Evolutionary conservation across 2,329 filamentous ascomycete species (phyloP).

Genomic region (Aspergillus arachidicola): DNA sequence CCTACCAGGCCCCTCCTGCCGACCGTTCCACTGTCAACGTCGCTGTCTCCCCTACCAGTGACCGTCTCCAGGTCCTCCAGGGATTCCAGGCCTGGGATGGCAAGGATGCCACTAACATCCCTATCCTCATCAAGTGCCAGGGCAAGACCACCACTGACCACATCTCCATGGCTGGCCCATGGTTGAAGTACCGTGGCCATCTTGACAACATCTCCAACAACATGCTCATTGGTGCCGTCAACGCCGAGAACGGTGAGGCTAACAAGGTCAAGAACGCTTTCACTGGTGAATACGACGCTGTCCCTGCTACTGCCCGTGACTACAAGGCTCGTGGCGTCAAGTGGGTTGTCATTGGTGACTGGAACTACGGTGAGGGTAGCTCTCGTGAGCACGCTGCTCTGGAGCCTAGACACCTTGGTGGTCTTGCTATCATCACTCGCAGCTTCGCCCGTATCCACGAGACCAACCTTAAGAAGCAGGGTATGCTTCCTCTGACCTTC

Average conservation of each 20-base stretch:
- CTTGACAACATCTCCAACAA: constrained; percentile 99
- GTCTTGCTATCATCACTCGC: constrained; percentile 93
- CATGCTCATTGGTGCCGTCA: constrained; percentile 97
- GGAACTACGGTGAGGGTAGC: constrained; percentile 98
- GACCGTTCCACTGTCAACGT: constrained; percentile 75
- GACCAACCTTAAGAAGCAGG: constrained; percentile 99
- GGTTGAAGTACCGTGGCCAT: constrained; percentile 98
- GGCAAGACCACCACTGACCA: constrained; percentile 98
- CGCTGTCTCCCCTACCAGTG: constrained; percentile 81
- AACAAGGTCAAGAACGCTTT: constrained; percentile 96
- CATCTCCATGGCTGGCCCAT: constrained; percentile 95
- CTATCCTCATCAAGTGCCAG: constrained; percentile 93
- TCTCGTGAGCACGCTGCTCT: constrained; percentile 98
- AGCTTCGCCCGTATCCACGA: constrained; percentile 99
- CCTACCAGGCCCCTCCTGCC: constrained; percentile 90
- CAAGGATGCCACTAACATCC: constrained; percentile 81
- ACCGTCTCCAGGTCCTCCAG: constrained; percentile 88
- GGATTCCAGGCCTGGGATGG: constrained; percentile 90
- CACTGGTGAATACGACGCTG: constrained; percentile 80
- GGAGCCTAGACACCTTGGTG: constrained; percentile 95
- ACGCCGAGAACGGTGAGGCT: constrained; percentile 91
- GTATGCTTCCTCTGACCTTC: constrained; percentile 98
- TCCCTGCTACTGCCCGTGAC: constrained; percentile 91
- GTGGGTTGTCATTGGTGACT: constrained; percentile 98
- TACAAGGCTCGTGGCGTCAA: constrained; percentile 96